phyloP scores from a whole-genome alignment of 2,329 filamentous ascomycete species.

The Dendryphion nanum region DNA sequence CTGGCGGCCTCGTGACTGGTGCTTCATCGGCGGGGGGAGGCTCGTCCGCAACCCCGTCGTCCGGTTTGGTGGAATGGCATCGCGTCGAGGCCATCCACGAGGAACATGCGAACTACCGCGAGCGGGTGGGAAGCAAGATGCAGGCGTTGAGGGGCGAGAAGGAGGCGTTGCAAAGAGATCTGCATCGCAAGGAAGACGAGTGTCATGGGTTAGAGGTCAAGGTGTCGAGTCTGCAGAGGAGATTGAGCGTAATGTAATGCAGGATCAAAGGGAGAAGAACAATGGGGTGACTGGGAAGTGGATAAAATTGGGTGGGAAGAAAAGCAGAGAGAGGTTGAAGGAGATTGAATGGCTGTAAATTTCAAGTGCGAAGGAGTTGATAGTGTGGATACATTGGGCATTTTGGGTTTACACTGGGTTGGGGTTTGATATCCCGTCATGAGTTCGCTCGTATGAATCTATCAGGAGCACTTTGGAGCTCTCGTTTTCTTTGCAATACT shows the following conservation, averaged over 20 bases:
- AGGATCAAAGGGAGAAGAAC: not conserved
- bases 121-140: slow-evolving; percentile 36
- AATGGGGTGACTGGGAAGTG: slow-evolving; percentile 2
- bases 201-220: slow-evolving; percentile 38
- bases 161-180: slow-evolving; percentile 38
- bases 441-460: no score
- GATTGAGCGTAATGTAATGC: slow-evolving; percentile 11
- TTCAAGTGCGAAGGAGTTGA: no score
- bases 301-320: slow-evolving; percentile 8
- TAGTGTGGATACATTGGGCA: no score
- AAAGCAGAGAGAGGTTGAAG: slow-evolving; percentile 7
- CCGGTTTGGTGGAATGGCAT: slow-evolving; percentile 23
- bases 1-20: slow-evolving; percentile 5
- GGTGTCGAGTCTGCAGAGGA: slow-evolving; percentile 32
- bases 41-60: slow-evolving; percentile 5
- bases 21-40: slow-evolving; percentile 1
- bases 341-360: slow-evolving; percentile 9
- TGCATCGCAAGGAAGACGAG: slow-evolving; percentile 41
- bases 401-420: no score
- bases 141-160: slow-evolving; percentile 42
- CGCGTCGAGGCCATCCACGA: slow-evolving; percentile 41
- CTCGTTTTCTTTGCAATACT: no score
- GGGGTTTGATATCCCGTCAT: no score
- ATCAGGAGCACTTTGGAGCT: no score
- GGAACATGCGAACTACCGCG: slow-evolving; percentile 39